Percentiles rank a stretch among this genome's conserved stretches.
Conservation (phyloP, 2,329 filamentous ascomycete genomes). For the Thielaviopsis populi region DNA sequence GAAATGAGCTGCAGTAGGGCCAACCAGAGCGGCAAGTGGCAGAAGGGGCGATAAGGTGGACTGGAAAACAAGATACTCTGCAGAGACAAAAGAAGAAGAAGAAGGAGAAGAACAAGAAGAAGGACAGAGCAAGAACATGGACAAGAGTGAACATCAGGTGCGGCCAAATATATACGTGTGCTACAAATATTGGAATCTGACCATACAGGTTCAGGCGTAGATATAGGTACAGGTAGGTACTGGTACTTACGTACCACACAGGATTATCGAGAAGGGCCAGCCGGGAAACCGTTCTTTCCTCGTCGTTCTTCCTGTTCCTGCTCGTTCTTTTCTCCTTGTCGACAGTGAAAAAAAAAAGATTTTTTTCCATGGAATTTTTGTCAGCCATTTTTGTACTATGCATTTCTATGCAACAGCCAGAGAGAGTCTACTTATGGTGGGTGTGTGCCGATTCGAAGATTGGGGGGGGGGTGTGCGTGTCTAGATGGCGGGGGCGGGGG, state of each 20-base stretch:
- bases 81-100: background rate
- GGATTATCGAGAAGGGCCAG: background rate
- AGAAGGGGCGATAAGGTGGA: background rate
- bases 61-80: background rate
- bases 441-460: background rate
- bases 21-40: background rate
- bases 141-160: background rate
- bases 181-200: background rate
- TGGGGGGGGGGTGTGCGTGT: background rate
- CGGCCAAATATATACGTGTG: background rate
- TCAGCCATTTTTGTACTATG: background rate
- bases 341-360: background rate
- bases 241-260: background rate
- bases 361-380: background rate
- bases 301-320: background rate
- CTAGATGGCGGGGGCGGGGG: background rate
- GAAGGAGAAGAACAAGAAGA: background rate
- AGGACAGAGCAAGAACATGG: background rate
- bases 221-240: background rate
- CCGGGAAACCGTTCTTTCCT: background rate
- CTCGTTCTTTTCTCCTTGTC: background rate
- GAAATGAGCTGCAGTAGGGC: too few species aligned
- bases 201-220: background rate
- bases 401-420: background rate
- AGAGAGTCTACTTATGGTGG: background rate